Conservation (phyloP, 768 basidiomycete species). For the Xerocomellus chrysenteron region DNA sequence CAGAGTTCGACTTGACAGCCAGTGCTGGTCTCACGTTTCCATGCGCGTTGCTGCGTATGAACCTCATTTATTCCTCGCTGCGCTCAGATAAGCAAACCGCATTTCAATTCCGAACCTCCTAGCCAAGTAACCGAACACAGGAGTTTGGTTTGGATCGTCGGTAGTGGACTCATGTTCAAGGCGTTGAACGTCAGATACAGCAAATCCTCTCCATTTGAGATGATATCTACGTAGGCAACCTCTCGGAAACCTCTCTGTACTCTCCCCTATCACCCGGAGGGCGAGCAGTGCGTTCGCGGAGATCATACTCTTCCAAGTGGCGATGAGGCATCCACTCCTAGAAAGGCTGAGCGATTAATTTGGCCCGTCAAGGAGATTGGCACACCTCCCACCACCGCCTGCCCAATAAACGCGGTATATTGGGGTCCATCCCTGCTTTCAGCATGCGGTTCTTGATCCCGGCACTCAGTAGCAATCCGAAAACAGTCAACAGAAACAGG, state of each 20-base stretch:
- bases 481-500: slow-evolving; percentile 82
- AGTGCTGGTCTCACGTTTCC: slow-evolving; percentile 18
- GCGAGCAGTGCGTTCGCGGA: slow-evolving; percentile 36
- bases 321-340: slow-evolving; percentile 47
- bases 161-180: neutral
- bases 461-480: slow-evolving; percentile 80
- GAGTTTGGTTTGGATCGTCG: neutral
- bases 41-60: slow-evolving; percentile 5
- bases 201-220: neutral
- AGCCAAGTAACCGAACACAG: neutral
- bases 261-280: slow-evolving; percentile 38
- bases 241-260: slow-evolving; percentile 45
- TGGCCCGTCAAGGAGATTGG: slow-evolving; percentile 21
- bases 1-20: neutral
- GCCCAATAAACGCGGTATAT: slow-evolving; percentile 60
- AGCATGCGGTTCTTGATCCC: slow-evolving; percentile 82
- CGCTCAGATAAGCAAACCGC: slow-evolving; percentile 4
- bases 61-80: slow-evolving; percentile 23
- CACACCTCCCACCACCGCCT: slow-evolving; percentile 85
- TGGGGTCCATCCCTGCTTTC: slow-evolving; percentile 69
- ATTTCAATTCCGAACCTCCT: neutral
- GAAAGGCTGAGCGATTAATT: slow-evolving; percentile 20
- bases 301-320: slow-evolving; percentile 52
- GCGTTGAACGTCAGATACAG: neutral
- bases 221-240: slow-evolving; percentile 21